A percentile compares a stretch with the other conserved stretches of the same genome.
These are phyloP conservation scores for Paraleonurus japonicus DNA, from an alignment of 257 asterid genomes.

Conservation along the genomic window DNA sequence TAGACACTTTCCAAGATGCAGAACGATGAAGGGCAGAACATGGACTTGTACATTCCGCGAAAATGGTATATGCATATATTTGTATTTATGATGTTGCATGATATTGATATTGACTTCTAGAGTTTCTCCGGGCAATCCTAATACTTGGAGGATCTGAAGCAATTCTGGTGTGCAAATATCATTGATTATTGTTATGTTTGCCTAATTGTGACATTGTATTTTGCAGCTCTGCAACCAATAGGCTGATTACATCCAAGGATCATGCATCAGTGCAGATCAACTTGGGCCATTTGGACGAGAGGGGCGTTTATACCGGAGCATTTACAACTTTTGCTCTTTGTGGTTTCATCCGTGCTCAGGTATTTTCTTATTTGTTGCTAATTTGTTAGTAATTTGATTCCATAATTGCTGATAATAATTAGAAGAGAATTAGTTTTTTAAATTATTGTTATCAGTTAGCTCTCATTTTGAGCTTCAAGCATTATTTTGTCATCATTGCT, in stretches of 20 bases:
- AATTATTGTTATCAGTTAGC: neutral
- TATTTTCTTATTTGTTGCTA: neutral
- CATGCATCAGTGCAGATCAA: slow-evolving; percentile 88
- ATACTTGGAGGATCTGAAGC: neutral
- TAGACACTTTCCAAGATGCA: slow-evolving; percentile 47
- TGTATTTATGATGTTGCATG: too few species aligned
- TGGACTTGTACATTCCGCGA: slow-evolving; percentile 77
- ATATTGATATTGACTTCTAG: too few species aligned
- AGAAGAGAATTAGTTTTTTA: neutral
- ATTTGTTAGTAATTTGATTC: too few species aligned
- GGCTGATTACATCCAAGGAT: slow-evolving; percentile 88
- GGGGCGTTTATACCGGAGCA: slow-evolving; percentile 58
- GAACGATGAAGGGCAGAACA: slow-evolving; percentile 76
- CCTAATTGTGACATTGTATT: neutral
- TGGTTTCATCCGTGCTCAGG: slow-evolving; percentile 90
- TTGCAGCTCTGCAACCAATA: slow-evolving; percentile 77
- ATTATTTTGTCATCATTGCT: too few species aligned
- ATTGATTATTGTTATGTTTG: neutral
- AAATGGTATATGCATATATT: slow-evolving; percentile 46
- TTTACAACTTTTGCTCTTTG: slow-evolving; percentile 82
- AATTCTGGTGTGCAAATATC: neutral
- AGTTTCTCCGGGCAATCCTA: too few species aligned
- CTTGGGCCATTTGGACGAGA: slow-evolving; percentile 75
- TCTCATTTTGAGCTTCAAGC: too few species aligned
- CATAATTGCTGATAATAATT: too few species aligned